Conservation (phyloP, 192 early-diverging fungal species). For the Coemansia sp. region DNA sequence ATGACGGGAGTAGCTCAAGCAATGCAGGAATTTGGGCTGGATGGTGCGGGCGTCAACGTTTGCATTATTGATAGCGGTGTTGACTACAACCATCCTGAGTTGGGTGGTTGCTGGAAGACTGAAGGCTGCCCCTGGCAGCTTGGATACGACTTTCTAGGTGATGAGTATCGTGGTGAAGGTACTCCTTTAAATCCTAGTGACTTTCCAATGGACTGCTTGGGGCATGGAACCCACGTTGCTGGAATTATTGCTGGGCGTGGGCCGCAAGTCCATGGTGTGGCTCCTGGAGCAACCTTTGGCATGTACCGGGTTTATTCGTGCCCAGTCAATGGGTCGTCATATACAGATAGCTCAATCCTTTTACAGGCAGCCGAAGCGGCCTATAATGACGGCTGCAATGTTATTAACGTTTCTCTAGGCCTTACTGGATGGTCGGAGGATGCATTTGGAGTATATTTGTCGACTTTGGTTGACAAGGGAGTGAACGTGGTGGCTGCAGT, state of each 20-base stretch:
- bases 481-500: constrained; percentile 63
- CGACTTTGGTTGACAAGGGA: constrained; percentile 49
- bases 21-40: constrained; percentile 49
- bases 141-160: constrained; percentile 67
- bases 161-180: constrained; percentile 49
- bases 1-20: constrained; percentile 56
- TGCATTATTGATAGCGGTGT: constrained; percentile 68
- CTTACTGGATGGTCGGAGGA: constrained; percentile 57
- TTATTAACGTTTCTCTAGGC: constrained; percentile 68
- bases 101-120: constrained; percentile 65
- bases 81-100: constrained; percentile 62
- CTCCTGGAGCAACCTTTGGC: constrained; percentile 63
- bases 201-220: constrained; percentile 53
- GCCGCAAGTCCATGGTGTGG: constrained; percentile 57
- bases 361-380: constrained; percentile 58
- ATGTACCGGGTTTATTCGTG: constrained; percentile 68
- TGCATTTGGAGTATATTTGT: constrained; percentile 51
- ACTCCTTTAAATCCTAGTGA: constrained; percentile 62
- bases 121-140: constrained; percentile 55
- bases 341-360: constrained; percentile 57
- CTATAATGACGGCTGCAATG: constrained; percentile 44
- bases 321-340: constrained; percentile 25
- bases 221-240: constrained; percentile 68
- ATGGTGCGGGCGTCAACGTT: constrained; percentile 62
- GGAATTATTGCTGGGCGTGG: constrained; percentile 57